Evolutionary conservation across 305 asterid genomes (phyloP), one percentile per base, ranked within the genome.

Genomic region (Coffea humblotiana): DNA sequence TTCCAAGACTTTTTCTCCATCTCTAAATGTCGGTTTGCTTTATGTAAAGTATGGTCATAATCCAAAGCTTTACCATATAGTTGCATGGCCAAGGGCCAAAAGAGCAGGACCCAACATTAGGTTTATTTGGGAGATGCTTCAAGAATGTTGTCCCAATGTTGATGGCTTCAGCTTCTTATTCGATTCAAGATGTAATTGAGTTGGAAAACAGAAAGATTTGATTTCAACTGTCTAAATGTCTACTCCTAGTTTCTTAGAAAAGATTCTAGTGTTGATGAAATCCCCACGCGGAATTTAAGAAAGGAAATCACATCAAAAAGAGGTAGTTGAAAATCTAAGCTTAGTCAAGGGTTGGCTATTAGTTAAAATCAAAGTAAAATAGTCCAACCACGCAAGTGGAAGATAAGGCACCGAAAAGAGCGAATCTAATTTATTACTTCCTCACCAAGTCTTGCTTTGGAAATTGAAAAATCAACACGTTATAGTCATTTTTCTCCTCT

Each of bases 21-120:
- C 69, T 67, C 77, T 74, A 67, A 83, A 58, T 82, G 86, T 79
- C 82, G 88, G 79, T 80, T 82, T 45, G 68, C 74, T 80, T 82
- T 68, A 48, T 63, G 49, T 74, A 75, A 85, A 82, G 83, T 43
- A 69, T 77, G 82, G 81, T 77, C 69, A 51, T 78, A 79, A 81
- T 80, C 64, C 80, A 21, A 79, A 82, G 78, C 81, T 85, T 77
- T 70, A 52, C 12, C 65, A 65, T 76, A 54, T 79, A 49, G 75
- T 82, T 84, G 85, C 86, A 72, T 79, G 80, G 72, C 71, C 25
- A 27, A 51, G 70, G 77, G 78, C 83, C 83, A 75, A 73, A 78
- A 52, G 47, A 51, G 85, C 83, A 68, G 72, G 74, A 76, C 76
- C 48, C 51, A 76, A 15, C 60, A 73, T 68, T 21, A 19, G 2